These are phyloP conservation scores for Cardiospermum halicacabum DNA, from an alignment of 345 rosid genomes.

Conservation along the genomic window DNA sequence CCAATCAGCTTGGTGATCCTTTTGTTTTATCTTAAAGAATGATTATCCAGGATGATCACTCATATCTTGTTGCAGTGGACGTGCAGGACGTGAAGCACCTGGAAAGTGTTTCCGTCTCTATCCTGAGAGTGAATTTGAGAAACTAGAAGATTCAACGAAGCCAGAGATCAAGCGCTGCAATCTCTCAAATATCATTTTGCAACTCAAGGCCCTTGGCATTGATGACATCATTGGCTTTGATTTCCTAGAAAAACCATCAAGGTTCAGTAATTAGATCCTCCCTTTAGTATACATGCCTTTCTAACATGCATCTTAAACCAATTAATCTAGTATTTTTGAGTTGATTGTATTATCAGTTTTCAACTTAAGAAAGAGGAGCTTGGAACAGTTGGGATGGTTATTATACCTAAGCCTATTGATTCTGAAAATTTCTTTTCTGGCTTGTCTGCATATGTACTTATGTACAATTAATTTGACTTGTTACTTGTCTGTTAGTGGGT, in stretches of 20 bases:
- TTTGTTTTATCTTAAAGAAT: background rate
- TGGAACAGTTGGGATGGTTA: background rate
- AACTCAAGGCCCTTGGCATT: conserved; percentile 83
- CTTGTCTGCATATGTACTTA: background rate
- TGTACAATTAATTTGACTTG: background rate
- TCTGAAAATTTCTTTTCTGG: background rate
- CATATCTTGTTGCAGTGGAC: conserved; percentile 57
- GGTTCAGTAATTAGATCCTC: conserved; percentile 32
- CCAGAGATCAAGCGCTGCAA: conserved; percentile 94
- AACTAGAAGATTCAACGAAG: conserved; percentile 81
- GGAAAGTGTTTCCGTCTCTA: conserved; percentile 95
- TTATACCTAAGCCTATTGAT: background rate
- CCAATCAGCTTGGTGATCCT: conserved; percentile 1
- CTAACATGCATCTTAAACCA: background rate
- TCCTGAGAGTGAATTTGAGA: conserved; percentile 82
- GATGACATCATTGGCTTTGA: conserved; percentile 91
- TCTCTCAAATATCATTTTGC: conserved; percentile 86
- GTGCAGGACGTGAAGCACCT: conserved; percentile 94
- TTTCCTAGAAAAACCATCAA: conserved; percentile 86
- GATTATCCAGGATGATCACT: conserved; percentile 5
- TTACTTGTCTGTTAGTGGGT: background rate
- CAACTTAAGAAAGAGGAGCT: too few species aligned
- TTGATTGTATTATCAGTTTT: background rate
- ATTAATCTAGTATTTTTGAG: background rate
- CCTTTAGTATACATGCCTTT: background rate